Base-by-base conservation (phyloP, 805 yeast species). In the Pichia nanzhaoensis region DNA sequence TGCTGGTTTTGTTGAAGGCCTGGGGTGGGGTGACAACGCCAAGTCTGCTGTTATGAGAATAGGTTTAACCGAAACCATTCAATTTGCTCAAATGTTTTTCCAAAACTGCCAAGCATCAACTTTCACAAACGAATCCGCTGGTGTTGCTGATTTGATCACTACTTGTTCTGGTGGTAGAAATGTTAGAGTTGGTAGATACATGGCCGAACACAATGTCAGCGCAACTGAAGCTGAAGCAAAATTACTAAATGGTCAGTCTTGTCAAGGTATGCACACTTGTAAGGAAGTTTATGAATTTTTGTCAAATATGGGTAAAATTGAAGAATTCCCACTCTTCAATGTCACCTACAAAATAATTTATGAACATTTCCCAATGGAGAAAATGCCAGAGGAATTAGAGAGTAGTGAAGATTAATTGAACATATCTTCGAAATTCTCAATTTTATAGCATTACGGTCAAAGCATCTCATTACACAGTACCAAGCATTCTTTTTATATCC, bases 11-110 rank as follows among this genome's bases (percentile, higher is more conserved):
- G 98, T 91, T 51, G 95, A 88, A 67, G 99, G 99, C 57, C 75
- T 86, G 52, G 96, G 95, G 52, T 93, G 99, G 99, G 99, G 99
- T 66, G 96, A 89, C 68, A 93, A 93, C 65, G 98, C 99, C 53
- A 89, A 91, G 68, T 84, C 98, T 45, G 99, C 98, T 37, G 82
- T 93, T 58, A 95, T 91, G 90, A 79, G 99, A 70, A 84, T 91
- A 55, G 99, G 99, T 39, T 70, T 93, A 53, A 76, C 83, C 59
- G 99, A 93, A 71, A 87, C 85, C 60, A 84, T 90, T 64, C 77
- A 77, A 62, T 93, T 93, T 66, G 93, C 95, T 35, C 73, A 78
- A 58, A 74, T 73, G 56, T 90, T 86, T 69, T 93, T 79, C 80
- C 90, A 82, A 34, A 78, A 75, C 50, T 80, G 85, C 55, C 68